Base-by-base conservation (phyloP, 2,329 filamentous ascomycete species). In the Sphaerulina musiva region DNA sequence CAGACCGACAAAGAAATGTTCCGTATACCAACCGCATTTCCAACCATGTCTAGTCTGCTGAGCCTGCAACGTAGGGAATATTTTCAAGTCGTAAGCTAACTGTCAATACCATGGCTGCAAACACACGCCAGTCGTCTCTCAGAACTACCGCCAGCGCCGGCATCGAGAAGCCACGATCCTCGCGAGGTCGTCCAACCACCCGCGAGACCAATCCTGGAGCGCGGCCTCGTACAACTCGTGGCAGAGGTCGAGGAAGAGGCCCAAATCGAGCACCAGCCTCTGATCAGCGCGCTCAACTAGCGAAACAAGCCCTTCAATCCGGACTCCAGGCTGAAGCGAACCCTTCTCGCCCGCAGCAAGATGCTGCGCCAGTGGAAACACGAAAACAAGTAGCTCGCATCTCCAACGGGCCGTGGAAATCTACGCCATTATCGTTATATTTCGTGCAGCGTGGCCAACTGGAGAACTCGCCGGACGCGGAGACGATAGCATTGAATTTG, bases 401-500 rank as follows among this genome's bases (percentile, higher is more conserved):
- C 8, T 52, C 36, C 43, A 58, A 51, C 29, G 56, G 53, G 17
- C 20, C 55, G 12, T 60, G 48, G 44, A 44, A 43, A 14, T 53
- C 51, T 4, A 53, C 46, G 11, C 48, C 51, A 7, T 48, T 36
- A 17, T 55, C 41, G 9, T 52, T 62, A 6, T 45, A 36, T 23
- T 62, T 62, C n/a, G 46, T 60, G 4, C 39, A 51, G 7, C 51
- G 57, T 17, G 54, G 45, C 38, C 42, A 17, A 9, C 46, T 62
- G 3, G 44, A 46, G 14, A 58, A 48, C 4, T 55, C 53, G 4
- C 44, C 44, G 1, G 47, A 57, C n/a, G 58, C 56, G 10, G 53
- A 55, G 6, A 59, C 51, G 12, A 50, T 62, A 11, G 39, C 59
- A 4, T 32, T 60, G 32, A 62, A 62, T 36, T 38, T 62, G 11